A percentile compares a stretch with the other conserved stretches of the same genome.
Evolutionary conservation across 345 rosid genomes (phyloP).

Genomic region (Salix brachista): DNA sequence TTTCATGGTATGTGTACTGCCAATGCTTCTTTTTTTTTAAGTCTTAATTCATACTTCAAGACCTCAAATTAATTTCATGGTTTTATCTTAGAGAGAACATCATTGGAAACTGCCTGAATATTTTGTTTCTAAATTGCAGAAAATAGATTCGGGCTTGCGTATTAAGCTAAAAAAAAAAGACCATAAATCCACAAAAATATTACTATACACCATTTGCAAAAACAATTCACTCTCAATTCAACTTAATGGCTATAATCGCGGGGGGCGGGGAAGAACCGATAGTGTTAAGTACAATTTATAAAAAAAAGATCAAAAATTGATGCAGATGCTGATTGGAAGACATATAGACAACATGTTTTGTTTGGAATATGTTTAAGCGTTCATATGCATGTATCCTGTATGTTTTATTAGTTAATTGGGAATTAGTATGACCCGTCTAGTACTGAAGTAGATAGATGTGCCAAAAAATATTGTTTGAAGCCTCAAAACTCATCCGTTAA

Average conservation of each 20-base stretch:
- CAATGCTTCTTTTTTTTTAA: too few species aligned
- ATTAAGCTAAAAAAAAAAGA: not conserved
- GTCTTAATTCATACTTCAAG: not conserved
- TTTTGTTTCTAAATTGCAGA: not conserved
- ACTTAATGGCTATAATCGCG: not conserved
- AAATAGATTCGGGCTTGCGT: not conserved
- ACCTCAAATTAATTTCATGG: not conserved
- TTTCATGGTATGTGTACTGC: not conserved
- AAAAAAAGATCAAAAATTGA: not conserved
- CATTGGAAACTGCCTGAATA: not conserved
- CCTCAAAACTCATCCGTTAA: not conserved
- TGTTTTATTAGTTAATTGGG: too few species aligned
- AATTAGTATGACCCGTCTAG: not conserved
- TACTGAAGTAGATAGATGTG: not conserved
- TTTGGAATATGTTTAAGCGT: not conserved
- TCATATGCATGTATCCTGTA: too few species aligned
- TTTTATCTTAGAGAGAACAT: not conserved
- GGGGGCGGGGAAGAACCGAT: not conserved
- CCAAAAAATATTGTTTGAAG: not conserved
- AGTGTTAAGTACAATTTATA: not conserved
- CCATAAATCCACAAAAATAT: not conserved
- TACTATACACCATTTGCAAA: not conserved
- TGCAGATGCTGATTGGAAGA: not conserved
- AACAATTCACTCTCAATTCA: not conserved
- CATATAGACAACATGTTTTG: not conserved